These are phyloP conservation scores for Thielaviopsis punctulata DNA, from an alignment of 2,329 filamentous ascomycete species.

Conservation along the genomic window DNA sequence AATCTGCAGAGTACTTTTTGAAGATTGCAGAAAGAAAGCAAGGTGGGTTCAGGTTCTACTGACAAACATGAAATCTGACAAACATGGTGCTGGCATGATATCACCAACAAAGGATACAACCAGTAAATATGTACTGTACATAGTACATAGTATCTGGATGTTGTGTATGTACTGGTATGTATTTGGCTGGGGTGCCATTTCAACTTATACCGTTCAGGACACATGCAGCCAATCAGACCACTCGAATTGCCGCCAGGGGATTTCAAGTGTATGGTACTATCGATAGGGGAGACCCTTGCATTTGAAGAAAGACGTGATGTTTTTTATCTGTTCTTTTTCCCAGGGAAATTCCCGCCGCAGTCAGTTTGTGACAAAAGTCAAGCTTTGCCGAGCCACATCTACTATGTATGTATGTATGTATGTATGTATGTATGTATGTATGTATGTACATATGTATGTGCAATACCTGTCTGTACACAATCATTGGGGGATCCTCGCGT, in stretches of 20 bases:
- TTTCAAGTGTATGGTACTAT: no score
- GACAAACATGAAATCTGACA: not conserved
- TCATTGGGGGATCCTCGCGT: no score
- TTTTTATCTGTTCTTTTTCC: not conserved
- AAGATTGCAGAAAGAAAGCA: no score
- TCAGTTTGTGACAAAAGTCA: not conserved
- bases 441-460: no score
- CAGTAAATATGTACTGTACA: not conserved
- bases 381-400: no score
- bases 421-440: no score
- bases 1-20: not conserved
- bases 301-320: not conserved
- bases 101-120: no score
- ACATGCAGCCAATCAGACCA: not conserved
- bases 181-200: not conserved
- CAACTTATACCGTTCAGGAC: not conserved
- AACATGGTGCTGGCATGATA: no score
- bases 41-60: not conserved
- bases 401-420: no score
- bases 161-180: not conserved
- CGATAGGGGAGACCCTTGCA: not conserved
- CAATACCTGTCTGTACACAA: no score
- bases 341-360: not conserved
- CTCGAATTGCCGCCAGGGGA: not conserved
- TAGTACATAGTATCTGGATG: no score